Percentiles rank a stretch among this genome's conserved stretches.
Evolutionary conservation across 2,329 filamentous ascomycete genomes (phyloP).

Genomic region (Ceratocystis lukuohia): DNA sequence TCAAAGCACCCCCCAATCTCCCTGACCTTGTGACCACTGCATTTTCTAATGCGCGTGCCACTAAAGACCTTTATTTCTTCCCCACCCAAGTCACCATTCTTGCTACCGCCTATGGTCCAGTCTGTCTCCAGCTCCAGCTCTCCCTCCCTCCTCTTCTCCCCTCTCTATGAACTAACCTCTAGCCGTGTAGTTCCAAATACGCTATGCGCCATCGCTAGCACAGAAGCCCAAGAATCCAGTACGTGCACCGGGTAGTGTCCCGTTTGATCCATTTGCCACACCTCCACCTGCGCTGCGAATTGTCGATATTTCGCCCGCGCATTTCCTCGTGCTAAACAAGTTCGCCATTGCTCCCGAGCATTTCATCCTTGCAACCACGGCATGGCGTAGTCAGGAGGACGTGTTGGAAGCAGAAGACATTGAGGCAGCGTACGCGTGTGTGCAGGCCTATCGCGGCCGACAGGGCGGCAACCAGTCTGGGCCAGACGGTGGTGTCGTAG

Average conservation of each 20-base stretch:
- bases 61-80: slow-evolving; percentile 40
- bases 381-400: slow-evolving; percentile 50
- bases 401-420: slow-evolving; percentile 48
- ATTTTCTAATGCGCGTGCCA: slow-evolving; percentile 36
- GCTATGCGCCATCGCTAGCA: slow-evolving; percentile 55
- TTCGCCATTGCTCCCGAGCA: slow-evolving; percentile 58
- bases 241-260: slow-evolving; percentile 23
- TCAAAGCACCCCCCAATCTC: slow-evolving; percentile 28
- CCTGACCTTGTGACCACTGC: slow-evolving; percentile 38
- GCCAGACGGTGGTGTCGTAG: slow-evolving; percentile 23
- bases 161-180: neutral
- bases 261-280: slow-evolving; percentile 51
- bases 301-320: slow-evolving; percentile 36
- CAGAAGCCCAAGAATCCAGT: slow-evolving; percentile 45
- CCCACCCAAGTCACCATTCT: slow-evolving; percentile 40
- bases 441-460: slow-evolving; percentile 39
- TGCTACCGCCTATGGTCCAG: slow-evolving; percentile 31
- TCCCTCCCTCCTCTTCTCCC: neutral
- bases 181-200: slow-evolving; percentile 50
- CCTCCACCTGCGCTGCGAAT: slow-evolving; percentile 40
- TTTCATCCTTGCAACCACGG: slow-evolving; percentile 56
- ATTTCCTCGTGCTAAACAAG: slow-evolving; percentile 60
- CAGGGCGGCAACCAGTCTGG: slow-evolving; percentile 21
- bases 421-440: slow-evolving; percentile 46
- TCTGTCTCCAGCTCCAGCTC: slow-evolving; percentile 24